Evolutionary conservation across 164 flowering plant species (phyloP).

Genomic region (Piper betle): DNA sequence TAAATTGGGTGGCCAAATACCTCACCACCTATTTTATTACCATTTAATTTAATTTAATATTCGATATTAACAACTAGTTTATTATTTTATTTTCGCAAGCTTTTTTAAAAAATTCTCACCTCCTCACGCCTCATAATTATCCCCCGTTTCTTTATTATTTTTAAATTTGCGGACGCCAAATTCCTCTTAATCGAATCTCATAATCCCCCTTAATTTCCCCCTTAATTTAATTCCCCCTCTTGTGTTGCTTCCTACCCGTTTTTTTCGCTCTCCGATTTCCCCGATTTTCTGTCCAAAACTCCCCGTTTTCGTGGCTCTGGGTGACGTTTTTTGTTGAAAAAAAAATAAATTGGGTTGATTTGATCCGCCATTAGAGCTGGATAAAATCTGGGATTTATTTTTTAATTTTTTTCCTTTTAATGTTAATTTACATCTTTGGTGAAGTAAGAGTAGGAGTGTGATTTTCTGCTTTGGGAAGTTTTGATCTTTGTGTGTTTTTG

Average conservation of each 20-base stretch:
- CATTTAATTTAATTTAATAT: too few relatives aligned
- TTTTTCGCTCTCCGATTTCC: neutral
- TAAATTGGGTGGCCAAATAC: conserved; percentile 4
- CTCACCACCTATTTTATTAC: too few relatives aligned
- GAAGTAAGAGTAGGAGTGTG: too few relatives aligned
- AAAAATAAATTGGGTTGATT: too few relatives aligned
- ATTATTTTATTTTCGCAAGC: too few relatives aligned
- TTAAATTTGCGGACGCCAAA: neutral
- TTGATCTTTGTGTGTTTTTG: too few relatives aligned
- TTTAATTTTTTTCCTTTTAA: neutral
- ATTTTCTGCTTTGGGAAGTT: neutral
- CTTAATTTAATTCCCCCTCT: too few relatives aligned
- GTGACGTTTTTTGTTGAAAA: neutral
- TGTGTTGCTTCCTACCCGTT: neutral
- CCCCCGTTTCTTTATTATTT: neutral
- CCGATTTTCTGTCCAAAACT: neutral
- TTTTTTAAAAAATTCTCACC: too few relatives aligned
- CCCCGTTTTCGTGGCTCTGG: neutral
- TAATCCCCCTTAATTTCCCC: neutral
- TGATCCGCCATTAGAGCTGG: neutral
- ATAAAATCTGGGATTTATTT: neutral
- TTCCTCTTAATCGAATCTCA: neutral
- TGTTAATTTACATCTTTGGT: too few relatives aligned
- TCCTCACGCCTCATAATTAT: neutral
- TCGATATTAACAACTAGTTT: too few relatives aligned